phyloP scores from a whole-genome alignment of 2,329 filamentous ascomycete genomes.

The Cryoendolithus antarcticus region DNA sequence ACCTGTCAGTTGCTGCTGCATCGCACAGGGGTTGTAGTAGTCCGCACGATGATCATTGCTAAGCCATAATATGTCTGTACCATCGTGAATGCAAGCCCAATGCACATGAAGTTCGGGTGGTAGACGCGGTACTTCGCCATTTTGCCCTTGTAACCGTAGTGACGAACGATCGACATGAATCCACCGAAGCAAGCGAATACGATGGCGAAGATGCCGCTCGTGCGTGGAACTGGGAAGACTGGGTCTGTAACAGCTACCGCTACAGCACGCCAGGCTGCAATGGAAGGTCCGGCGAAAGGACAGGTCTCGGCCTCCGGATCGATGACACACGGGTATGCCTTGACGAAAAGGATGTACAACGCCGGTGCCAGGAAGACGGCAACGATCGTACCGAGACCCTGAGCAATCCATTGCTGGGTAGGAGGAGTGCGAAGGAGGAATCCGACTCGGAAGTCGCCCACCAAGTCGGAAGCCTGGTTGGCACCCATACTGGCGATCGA shows the following conservation, averaged over 20 bases:
- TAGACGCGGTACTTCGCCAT: constrained; percentile 43
- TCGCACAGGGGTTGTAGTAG: too few relatives aligned
- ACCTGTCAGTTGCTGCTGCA: too few relatives aligned
- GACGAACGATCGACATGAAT: constrained; percentile 40
- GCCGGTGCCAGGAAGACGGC: constrained; percentile 56
- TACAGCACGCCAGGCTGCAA: constrained; percentile 54
- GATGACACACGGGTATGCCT: constrained; percentile 57
- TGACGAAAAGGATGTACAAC: constrained; percentile 55
- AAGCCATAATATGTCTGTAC: constrained; percentile 45
- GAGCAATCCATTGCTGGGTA: constrained; percentile 53
- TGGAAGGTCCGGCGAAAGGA: constrained; percentile 50
- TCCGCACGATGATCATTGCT: constrained; percentile 40
- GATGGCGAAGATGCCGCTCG: constrained; percentile 46
- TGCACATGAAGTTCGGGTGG: constrained; percentile 51
- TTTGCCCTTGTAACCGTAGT: constrained; percentile 42
- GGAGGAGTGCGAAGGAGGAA: constrained; percentile 55
- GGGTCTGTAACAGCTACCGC: constrained; percentile 50
- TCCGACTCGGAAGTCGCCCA: constrained; percentile 54
- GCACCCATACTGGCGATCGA: constrained; percentile 29
- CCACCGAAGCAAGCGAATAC: constrained; percentile 42
- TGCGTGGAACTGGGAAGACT: constrained; percentile 41
- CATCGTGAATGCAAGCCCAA: constrained; percentile 47
- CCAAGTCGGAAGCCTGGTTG: constrained; percentile 36
- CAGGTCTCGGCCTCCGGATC: constrained; percentile 37
- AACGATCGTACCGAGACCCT: constrained; percentile 49